Percentiles rank a stretch among this genome's conserved stretches.
Evolutionary conservation across 2,329 filamentous ascomycete genomes (phyloP).

Genomic region (Mariannaea elegans): DNA sequence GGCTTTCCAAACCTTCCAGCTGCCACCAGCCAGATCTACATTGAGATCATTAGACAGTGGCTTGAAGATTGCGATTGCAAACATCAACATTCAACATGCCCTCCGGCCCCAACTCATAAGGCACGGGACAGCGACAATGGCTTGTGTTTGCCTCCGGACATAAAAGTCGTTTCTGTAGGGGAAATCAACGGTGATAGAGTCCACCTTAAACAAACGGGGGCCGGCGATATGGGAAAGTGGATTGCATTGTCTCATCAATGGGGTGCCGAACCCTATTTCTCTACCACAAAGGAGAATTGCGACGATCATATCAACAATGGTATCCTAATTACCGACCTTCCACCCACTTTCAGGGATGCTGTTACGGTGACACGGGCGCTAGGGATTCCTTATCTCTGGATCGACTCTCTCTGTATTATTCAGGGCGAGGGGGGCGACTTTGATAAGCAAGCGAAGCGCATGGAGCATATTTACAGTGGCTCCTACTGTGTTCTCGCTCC

Average conservation of each 20-base stretch:
- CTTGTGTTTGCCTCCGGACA: background rate
- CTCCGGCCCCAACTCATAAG: background rate
- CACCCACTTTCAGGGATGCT: background rate
- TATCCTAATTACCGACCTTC: background rate
- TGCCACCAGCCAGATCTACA: background rate
- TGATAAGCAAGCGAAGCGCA: conserved; percentile 13
- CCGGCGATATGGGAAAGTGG: background rate
- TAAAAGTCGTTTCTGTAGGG: background rate
- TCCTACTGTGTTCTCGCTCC: conserved; percentile 20
- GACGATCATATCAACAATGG: background rate
- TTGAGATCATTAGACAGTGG: conserved; percentile 13
- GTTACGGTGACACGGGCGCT: background rate
- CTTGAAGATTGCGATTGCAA: background rate
- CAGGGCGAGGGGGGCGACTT: conserved; percentile 3
- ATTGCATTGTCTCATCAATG: background rate
- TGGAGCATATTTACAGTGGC: conserved; percentile 26
- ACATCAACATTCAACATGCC: background rate
- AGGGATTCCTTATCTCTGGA: background rate
- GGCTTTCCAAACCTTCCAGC: background rate
- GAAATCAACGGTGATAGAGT: background rate
- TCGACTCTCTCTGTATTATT: no score
- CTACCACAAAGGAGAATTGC: background rate
- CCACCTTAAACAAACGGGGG: background rate
- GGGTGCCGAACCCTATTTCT: background rate
- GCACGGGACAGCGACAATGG: background rate